Conservation (phyloP, 768 basidiomycete genomes). For the Dentipellis sp. region DNA sequence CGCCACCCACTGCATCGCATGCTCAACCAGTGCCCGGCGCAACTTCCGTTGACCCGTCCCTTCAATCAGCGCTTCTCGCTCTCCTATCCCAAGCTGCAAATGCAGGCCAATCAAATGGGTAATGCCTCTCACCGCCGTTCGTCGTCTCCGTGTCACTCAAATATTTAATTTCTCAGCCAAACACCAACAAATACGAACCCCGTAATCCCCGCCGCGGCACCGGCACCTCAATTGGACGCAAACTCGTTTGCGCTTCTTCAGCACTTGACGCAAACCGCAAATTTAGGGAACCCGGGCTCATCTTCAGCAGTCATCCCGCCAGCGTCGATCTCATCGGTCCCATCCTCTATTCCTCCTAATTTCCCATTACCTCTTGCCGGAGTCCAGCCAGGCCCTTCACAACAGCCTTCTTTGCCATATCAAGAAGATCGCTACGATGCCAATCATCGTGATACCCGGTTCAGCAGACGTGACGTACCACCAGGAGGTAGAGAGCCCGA, state of each 20-base stretch:
- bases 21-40: conserved; percentile 19
- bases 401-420: conserved; percentile 3
- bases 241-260: conserved; percentile 66
- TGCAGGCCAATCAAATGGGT: conserved; percentile 8
- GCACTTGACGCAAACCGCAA: conserved; percentile 41
- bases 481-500: neutral
- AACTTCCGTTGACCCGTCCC: conserved; percentile 22
- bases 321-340: neutral
- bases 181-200: conserved; percentile 41
- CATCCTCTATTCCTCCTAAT: neutral
- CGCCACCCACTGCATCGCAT: conserved; percentile 11
- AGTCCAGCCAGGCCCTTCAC: conserved; percentile 4
- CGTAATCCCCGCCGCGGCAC: conserved; percentile 21
- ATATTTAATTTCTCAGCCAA: conserved; percentile 36
- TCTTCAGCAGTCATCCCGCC: neutral
- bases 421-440: conserved; percentile 13
- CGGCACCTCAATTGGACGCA: conserved; percentile 32
- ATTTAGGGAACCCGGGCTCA: neutral
- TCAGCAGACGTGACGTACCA: neutral
- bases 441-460: conserved; percentile 2
- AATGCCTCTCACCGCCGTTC: neutral
- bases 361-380: neutral
- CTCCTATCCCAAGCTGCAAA: conserved; percentile 60
- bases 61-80: conserved; percentile 61
- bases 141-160: neutral